Evolutionary conservation across 148 eudicot genomes (phyloP).

Genomic region (Camellia granthamiana): DNA sequence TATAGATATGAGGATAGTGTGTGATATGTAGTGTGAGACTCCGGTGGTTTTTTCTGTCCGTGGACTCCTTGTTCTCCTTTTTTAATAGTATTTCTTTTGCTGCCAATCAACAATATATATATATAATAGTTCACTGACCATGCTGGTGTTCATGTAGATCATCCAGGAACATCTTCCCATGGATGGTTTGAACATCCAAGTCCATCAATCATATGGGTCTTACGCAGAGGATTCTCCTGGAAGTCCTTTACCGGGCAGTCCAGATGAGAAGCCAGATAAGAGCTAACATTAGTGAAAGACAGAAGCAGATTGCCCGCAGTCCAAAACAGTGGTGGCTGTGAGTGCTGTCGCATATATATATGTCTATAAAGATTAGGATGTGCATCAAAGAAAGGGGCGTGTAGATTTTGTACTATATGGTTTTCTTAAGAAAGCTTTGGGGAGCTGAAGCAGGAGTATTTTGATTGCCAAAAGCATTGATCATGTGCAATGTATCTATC

Average conservation of each 20-base stretch:
- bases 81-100: no score
- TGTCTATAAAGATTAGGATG: conserved; percentile 37
- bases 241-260: conserved; percentile 28
- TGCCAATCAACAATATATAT: no score
- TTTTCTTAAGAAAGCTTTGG: conserved; percentile 17
- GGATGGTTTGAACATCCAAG: conserved; percentile 40
- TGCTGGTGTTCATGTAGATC: conserved; percentile 22
- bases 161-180: conserved; percentile 58
- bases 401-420: conserved; percentile 32
- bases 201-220: conserved; percentile 29
- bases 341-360: conserved; percentile 35
- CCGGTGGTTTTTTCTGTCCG: no score
- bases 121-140: no score
- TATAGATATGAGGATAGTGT: no score
- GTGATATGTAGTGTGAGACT: no score
- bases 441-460: conserved; percentile 18
- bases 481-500: conserved; percentile 4
- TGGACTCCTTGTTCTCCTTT: no score
- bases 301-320: conserved; percentile 21
- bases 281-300: conserved; percentile 27
- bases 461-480: conserved; percentile 8
- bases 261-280: conserved; percentile 37
- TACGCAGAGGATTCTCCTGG: conserved; percentile 36
- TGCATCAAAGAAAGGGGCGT: conserved; percentile 13
- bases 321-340: conserved; percentile 21